phyloP scores from a whole-genome alignment of 2,329 filamentous ascomycete species.

The Arthrobotrys entomopaga region DNA sequence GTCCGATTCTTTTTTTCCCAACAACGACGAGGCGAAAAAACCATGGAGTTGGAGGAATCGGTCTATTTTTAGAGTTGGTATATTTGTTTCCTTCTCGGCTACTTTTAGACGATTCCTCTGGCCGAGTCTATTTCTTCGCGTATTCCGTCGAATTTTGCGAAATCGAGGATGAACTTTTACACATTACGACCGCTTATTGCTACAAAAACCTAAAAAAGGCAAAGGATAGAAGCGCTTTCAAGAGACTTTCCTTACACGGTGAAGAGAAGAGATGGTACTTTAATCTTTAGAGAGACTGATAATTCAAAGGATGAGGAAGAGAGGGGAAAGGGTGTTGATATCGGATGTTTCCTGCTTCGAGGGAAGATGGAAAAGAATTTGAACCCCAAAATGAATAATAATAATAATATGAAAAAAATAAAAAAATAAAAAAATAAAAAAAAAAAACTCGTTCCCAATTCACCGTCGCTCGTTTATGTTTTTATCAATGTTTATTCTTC shows the following conservation, averaged over 20 bases:
- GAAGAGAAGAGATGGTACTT: not conserved
- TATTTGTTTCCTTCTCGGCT: not conserved
- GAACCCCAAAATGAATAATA: too few species aligned
- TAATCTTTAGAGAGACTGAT: conserved; percentile 8
- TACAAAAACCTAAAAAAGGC: conserved; percentile 11
- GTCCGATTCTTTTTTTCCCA: not conserved
- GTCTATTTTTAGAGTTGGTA: not conserved
- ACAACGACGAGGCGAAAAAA: not conserved
- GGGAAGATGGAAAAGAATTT: not conserved
- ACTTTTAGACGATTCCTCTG: conserved; percentile 5
- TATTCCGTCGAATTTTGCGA: not conserved
- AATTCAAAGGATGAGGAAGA: not conserved
- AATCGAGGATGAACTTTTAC: conserved; percentile 1
- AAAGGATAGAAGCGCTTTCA: conserved; percentile 30
- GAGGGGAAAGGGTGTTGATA: not conserved
- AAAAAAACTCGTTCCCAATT: too few species aligned
- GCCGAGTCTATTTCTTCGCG: conserved; percentile 5
- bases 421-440: not conserved
- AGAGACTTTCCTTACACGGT: conserved; percentile 37
- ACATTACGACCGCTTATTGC: conserved; percentile 28
- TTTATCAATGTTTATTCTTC: too few species aligned
- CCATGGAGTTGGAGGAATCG: not conserved
- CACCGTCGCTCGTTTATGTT: too few species aligned
- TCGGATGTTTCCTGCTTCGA: not conserved
- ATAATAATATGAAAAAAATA: not conserved